Base-by-base conservation (phyloP, 257 asterid species). In the Voacanga thouarsii region DNA sequence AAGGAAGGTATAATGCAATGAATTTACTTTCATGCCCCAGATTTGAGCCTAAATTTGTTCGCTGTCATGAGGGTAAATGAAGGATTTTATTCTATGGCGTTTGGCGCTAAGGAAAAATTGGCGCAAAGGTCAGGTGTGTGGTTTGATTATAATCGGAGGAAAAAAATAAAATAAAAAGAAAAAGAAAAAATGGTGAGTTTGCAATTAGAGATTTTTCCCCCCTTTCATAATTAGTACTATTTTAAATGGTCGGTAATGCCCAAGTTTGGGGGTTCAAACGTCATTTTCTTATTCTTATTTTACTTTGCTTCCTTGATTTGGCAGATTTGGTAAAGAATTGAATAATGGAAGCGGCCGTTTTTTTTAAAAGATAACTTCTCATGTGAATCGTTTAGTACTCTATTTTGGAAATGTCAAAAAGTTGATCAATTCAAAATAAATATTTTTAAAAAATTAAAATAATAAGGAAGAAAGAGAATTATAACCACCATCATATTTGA, bases 21-120 rank as follows among this genome's bases (percentile, higher is more conserved):
- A 44, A 30, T 37, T 75, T 63, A 78, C 81, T 14, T 26, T 16
- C 0, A 10, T 59, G 23, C n/a, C 76, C 81, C 49, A 19, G 47
- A 7, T 69, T 67, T 55, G 69, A 3, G 6, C 11, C 5, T 43
- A 12, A 28, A 59, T 33, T 71, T 11, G 30, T 7, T 18, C 1
- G 28, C 15, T 78, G 5, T 71, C 56, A 7, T 7, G 72, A 59
- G 81, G 81, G 81, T 57, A 71, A 23, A 37, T 15, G 41, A 70
- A 66, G 26, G 53, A 74, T 56, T 56, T 71, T 4, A 33, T 1
- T 33, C 37, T 33, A 33, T 12, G 18, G 21, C 14, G 0, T 37
- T 39, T 56, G 50, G 51, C 37, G 67, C 51, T n/a, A 10, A 74
- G 37, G 49, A 30, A 66, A 65, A 65, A 26, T 63, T 65, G 71